These are phyloP conservation scores for Pseudogymnoascus sp. DNA, from an alignment of 2,329 filamentous ascomycete species.

Conservation along the genomic window DNA sequence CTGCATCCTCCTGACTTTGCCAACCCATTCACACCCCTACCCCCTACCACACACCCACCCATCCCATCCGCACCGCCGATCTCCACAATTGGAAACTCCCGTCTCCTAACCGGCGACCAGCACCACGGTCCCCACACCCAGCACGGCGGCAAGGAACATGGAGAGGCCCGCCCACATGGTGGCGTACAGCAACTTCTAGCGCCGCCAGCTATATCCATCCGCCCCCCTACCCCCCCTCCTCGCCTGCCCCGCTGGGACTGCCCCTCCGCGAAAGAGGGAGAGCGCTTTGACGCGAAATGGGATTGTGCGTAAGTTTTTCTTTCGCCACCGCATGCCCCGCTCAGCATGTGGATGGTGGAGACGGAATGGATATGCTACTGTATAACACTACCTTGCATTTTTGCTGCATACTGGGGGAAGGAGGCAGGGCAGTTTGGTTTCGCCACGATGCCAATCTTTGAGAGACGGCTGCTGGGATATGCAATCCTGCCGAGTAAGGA, in stretches of 20 bases:
- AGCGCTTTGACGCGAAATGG: not conserved
- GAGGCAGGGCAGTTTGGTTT: not conserved
- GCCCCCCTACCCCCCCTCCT: not conserved
- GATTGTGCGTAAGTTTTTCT: not conserved
- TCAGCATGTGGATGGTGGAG: not conserved
- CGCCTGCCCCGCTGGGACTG: not conserved
- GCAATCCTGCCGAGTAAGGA: not conserved
- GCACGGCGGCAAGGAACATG: slow-evolving; percentile 2
- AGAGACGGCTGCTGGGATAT: not conserved
- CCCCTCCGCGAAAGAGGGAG: not conserved
- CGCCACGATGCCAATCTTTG: slow-evolving; percentile 5
- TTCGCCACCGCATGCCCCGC: not conserved
- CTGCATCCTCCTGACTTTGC: not conserved
- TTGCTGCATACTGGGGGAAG: not conserved
- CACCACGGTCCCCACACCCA: slow-evolving; percentile 1
- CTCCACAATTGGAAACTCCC: slow-evolving; percentile 6
- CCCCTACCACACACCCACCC: not conserved
- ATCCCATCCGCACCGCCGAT: not conserved
- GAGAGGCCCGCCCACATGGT: slow-evolving; percentile 1
- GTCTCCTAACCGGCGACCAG: slow-evolving; percentile 5
- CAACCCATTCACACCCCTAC: not conserved
- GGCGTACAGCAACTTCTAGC: not conserved
- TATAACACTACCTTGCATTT: not conserved
- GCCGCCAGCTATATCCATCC: not conserved
- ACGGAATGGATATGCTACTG: not conserved